Conservation (phyloP, 2,329 filamentous ascomycete genomes). For the Dendrostoma leiphaemia region DNA sequence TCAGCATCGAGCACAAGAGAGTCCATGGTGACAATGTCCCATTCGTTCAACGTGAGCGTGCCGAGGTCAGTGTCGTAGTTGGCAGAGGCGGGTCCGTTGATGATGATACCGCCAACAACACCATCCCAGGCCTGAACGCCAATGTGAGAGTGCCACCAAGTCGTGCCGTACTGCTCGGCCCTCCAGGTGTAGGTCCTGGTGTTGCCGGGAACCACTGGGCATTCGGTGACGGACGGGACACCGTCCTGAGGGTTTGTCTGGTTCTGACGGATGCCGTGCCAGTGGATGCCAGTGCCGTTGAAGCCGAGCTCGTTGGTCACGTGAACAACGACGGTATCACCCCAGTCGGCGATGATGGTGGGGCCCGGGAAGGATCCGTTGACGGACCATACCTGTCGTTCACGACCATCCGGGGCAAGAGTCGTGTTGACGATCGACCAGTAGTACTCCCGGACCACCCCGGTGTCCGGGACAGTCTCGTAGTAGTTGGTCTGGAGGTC, state of each 20-base stretch:
- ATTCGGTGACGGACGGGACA: constrained; percentile 38
- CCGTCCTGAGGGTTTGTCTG: constrained; percentile 41
- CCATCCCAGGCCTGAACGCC: constrained; percentile 48
- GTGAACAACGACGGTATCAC: constrained; percentile 32
- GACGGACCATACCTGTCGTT: too few relatives aligned
- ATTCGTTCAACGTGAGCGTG: constrained; percentile 56
- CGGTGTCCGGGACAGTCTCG: constrained; percentile 40
- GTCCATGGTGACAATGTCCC: constrained; percentile 48
- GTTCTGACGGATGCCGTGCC: constrained; percentile 36
- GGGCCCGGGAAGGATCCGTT: constrained; percentile 45
- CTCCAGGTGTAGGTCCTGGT: constrained; percentile 56
- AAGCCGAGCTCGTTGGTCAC: constrained; percentile 31
- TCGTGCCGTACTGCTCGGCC: constrained; percentile 50
- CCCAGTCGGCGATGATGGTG: constrained; percentile 28
- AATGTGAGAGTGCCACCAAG: constrained; percentile 62
- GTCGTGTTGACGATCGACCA: constrained; percentile 36
- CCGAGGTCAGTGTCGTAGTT: constrained; percentile 65
- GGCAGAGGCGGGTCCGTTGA: constrained; percentile 58
- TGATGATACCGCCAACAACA: constrained; percentile 57
- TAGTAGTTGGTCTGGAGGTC: too few relatives aligned
- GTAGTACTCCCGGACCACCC: constrained; percentile 49
- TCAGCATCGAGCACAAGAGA: constrained; percentile 23
- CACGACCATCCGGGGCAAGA: constrained; percentile 35
- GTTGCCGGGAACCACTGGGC: constrained; percentile 47
- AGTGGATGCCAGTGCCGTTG: constrained; percentile 38